Base-by-base conservation (phyloP, 108 stramenopile genomes). In the Discostella pseudostelligera region DNA sequence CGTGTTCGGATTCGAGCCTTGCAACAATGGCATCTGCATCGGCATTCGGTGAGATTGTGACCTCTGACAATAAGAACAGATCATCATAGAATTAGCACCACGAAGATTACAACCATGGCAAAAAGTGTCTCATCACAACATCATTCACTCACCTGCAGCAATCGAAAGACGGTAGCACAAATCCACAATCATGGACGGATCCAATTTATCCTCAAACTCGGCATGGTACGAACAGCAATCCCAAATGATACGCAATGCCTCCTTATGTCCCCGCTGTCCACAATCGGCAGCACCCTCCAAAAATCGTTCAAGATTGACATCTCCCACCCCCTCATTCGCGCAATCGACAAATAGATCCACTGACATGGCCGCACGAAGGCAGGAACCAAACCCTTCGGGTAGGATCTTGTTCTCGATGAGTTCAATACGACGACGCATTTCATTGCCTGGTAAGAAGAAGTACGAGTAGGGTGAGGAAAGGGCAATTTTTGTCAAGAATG, bases 361-460 rank as follows among this genome's bases (percentile, higher is more conserved):
- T 4, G 70, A 69, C 40, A 81, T 74, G 12, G 83, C 80, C 11
- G 70, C 61, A 11, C 65, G 70, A 12, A 82, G 65, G 40, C 72
- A 60, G 46, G 65, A 69, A 4, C 66, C 71, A 51, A 84, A 84
- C 21, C 80, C 80, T 11, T 26, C 19, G 12, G 83, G 83, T 4
- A 84, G 55, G 11, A 84, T 76, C 26, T 67, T 10, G 8, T 68
- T 58, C 50, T 84, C 83, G 28, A 78, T 44, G 37, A 80, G 43
- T 37, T 72, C 75, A 28, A 83, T 70, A 21, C 82, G 63, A 2
- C 66, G 36, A 39, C 71, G 47, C 56, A 80, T 62, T 65, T 80
- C 79, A 65, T 83, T 71, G 13, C 79, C 82, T 4, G 82, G 82
- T 12, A 83, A 60, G 45, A 83, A 83, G 49, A 80, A 83, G 49